Evolutionary conservation across 2,329 filamentous ascomycete genomes (phyloP), one percentile per base, ranked within the genome.

Genomic region (Chaetomiaceae sp.): DNA sequence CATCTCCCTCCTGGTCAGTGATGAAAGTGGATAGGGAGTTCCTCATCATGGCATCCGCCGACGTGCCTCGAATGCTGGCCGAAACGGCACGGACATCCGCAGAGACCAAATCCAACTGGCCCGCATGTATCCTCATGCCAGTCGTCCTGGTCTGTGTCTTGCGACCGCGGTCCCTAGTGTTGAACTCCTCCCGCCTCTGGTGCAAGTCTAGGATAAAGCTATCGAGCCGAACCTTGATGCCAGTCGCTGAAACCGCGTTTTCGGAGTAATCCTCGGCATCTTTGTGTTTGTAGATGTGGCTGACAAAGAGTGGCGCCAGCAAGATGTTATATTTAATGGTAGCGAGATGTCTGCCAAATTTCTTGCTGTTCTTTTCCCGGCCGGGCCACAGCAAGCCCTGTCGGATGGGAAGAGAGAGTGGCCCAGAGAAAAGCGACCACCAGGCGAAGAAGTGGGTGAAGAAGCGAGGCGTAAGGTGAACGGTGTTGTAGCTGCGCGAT

Each of bases 361-460:
- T 99, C 73, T 99, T 99, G 76, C 90, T 96, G 41, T 90, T 94
- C 75, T 96, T 96, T 62, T 96, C 94, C 21, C 90, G 81, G 0
- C 90, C 90, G 5, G 91, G 92, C 84, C 91, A 99, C 3, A 99
- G 78, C 42, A 81, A 80, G 14, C 94, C 94, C 73, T 99, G 95
- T 1, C 94, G 89, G 53, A 99, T 87, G 10, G 94, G 95, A 25
- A 99, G 77, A 10, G 92, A 95, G 85, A 97, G 90, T 8, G 92
- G 87, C 1, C 92, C 91, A 8, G 90, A 90, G 70, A 99, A 99
- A 61, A 97, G 83, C 1, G 88, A 92, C 90, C 91, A 97, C 94
- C 94, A 99, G 53, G 85, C 84, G 73, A 91, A 97, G 75, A 99
- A 99, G 67, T 99, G 94, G 0, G 92, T 96, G 68, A 99, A 99